phyloP scores from a whole-genome alignment of 345 rosid species.

The Barbarea vulgaris region DNA sequence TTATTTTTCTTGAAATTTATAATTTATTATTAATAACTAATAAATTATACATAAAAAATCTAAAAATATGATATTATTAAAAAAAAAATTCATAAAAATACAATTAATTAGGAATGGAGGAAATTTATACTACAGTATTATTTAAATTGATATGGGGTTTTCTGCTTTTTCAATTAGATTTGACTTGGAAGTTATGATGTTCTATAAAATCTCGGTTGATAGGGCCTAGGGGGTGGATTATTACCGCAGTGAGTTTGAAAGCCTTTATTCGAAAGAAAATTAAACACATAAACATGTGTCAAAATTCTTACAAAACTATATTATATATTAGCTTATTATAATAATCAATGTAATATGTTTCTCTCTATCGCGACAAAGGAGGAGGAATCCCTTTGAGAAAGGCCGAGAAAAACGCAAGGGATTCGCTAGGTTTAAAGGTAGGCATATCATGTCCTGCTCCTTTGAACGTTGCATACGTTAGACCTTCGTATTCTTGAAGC shows the following conservation, averaged over 20 bases:
- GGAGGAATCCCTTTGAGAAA: conserved; percentile 60
- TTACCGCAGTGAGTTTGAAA: too few species aligned
- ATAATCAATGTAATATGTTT: neutral
- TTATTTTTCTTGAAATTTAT: too few species aligned
- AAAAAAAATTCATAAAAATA: too few species aligned
- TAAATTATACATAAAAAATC: too few species aligned
- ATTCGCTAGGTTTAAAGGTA: conserved; percentile 70
- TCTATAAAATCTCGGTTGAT: neutral
- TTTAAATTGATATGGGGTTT: neutral
- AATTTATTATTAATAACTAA: too few species aligned
- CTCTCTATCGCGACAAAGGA: conserved; percentile 37
- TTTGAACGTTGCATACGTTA: conserved; percentile 76
- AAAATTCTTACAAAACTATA: neutral
- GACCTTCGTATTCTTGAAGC: conserved; percentile 86
- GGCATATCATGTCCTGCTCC: conserved; percentile 99
- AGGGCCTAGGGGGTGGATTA: too few species aligned
- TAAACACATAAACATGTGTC: neutral
- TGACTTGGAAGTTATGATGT: neutral
- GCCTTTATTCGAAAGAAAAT: neutral
- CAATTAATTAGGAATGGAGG: too few species aligned
- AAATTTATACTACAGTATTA: too few species aligned
- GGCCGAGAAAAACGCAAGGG: conserved; percentile 70
- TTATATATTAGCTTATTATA: conserved; percentile 3
- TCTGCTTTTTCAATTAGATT: neutral
- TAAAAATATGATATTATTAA: too few species aligned